Evolutionary conservation across 129 eudicot genomes (phyloP).

Genomic region (Dittrichia graveolens): DNA sequence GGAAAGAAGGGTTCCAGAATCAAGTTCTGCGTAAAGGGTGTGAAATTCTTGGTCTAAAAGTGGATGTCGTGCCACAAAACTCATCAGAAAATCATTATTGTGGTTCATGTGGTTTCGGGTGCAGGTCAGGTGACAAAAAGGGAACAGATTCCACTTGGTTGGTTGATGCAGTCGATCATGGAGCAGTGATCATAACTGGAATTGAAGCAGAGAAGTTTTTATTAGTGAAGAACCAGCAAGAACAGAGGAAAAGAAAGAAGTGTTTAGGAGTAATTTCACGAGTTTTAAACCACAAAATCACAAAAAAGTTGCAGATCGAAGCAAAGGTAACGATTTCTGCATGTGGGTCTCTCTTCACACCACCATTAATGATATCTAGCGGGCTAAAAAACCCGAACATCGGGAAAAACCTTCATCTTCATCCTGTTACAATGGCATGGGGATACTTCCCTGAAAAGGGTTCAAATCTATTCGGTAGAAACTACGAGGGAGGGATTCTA

Average conservation of each 20-base stretch:
- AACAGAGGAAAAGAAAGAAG: slow-evolving; percentile 40
- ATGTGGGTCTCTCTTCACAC: slow-evolving; percentile 79
- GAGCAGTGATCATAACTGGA: slow-evolving; percentile 82
- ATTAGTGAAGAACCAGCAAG: slow-evolving; percentile 34
- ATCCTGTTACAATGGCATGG: slow-evolving; percentile 91
- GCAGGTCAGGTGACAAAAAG: slow-evolving; percentile 71
- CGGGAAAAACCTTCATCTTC: slow-evolving; percentile 77
- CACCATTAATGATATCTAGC: slow-evolving; percentile 76
- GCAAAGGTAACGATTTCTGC: slow-evolving; percentile 81
- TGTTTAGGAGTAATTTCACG: slow-evolving; percentile 66
- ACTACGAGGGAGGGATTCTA: slow-evolving; percentile 70
- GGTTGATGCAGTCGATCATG: slow-evolving; percentile 79
- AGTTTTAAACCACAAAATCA: slow-evolving; percentile 37
- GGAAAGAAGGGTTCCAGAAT: slow-evolving; percentile 78
- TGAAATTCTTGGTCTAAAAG: slow-evolving; percentile 67
- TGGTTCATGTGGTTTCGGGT: slow-evolving; percentile 84
- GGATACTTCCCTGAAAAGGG: slow-evolving; percentile 78
- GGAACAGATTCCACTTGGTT: slow-evolving; percentile 91
- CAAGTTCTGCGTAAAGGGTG: slow-evolving; percentile 86
- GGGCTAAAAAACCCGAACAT: slow-evolving; percentile 72
- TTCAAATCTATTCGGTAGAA: slow-evolving; percentile 49
- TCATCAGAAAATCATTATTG: slow-evolving; percentile 70
- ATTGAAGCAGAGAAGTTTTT: slow-evolving; percentile 68
- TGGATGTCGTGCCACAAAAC: slow-evolving; percentile 62
- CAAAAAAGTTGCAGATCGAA: slow-evolving; percentile 55